A percentile compares a stretch with the other conserved stretches of the same genome.
Conservation (phyloP, 2,329 filamentous ascomycete species). For the Penicillium verrucosum region DNA sequence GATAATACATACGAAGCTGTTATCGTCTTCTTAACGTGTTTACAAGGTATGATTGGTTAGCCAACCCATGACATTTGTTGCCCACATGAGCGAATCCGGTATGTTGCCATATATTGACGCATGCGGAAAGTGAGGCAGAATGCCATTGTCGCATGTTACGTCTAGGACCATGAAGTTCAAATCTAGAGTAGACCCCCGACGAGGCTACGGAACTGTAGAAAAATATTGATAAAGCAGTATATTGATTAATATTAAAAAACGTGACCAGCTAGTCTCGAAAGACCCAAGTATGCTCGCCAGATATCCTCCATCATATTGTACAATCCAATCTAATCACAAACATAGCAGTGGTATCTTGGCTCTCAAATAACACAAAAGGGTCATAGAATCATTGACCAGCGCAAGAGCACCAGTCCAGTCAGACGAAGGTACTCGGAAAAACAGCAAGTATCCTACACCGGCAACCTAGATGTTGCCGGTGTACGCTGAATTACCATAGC, state of each 20-base stretch:
- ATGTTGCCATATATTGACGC: background rate
- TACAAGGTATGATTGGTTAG: background rate
- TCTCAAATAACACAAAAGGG: conserved; percentile 10
- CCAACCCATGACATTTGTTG: background rate
- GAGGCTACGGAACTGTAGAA: too few species aligned
- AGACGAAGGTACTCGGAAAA: background rate
- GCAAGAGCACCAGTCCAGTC: background rate
- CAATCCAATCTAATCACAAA: conserved; percentile 11
- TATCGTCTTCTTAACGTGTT: too few species aligned
- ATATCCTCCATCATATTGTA: conserved; percentile 14
- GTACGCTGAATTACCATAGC: conserved; percentile 33
- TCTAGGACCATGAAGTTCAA: background rate
- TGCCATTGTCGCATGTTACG: background rate
- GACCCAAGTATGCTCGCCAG: conserved; percentile 5
- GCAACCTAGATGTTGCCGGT: conserved; percentile 28
- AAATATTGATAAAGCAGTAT: background rate
- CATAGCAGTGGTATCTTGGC: conserved; percentile 22
- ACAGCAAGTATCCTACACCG: background rate
- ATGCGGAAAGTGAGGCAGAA: conserved; percentile 2
- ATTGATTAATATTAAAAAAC: conserved; percentile 4
- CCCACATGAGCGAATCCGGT: background rate
- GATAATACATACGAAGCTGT: background rate
- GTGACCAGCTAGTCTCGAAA: conserved; percentile 2
- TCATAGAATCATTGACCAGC: conserved; percentile 19
- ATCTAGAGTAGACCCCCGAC: background rate